Base-by-base conservation (phyloP, 164 flowering plant genomes). In the Euptelea pleiosperma region DNA sequence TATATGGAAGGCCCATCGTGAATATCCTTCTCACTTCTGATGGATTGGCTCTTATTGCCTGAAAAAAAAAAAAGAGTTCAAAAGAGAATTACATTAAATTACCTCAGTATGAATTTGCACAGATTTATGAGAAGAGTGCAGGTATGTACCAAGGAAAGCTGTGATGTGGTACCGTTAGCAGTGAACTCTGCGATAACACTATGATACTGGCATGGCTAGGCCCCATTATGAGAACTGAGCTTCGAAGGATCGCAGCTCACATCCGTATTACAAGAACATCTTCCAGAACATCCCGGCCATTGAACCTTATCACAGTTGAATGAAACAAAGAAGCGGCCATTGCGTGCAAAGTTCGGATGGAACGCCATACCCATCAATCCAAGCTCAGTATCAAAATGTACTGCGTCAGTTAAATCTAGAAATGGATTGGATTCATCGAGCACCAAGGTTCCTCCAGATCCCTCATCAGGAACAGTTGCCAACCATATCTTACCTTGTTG, bases 1-100 rank as follows among this genome's bases (percentile, higher is more conserved):
- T 79, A 63, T 80, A 89, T n/a, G 98, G 96, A 30, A 89, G 87
- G 1, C 96, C 98, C 89, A 92, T 87, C 6, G 96, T 87, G 48
- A 92, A 82, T 61, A 89, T 89, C 71, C 96, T 87, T 70, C 91
- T 81, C 24, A 87, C 93, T 75, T 92, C 98, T 12, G 71, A 24
- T 43, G 98, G 90, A 35, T 69, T 76, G 16, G 90, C 96, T 57
- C 31, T 73, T 52, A 61, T 60, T 44, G 84, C 85, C 99, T 92
- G 70, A 24, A 72, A 66, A 65, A 64, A 18, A 58, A 25, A 49
- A n/a, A n/a, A n/a, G n/a, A n/a, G n/a, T n/a, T 57, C 44, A 35
- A 36, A 3, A 52, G 9, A 40, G 24, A 35, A 30, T 24, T 19
- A 29, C 56, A 55, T 62, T 53, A 52, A 46, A 58, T 50, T 16